phyloP scores from a whole-genome alignment of 2,329 filamentous ascomycete species.

The Neonectria coccinea region DNA sequence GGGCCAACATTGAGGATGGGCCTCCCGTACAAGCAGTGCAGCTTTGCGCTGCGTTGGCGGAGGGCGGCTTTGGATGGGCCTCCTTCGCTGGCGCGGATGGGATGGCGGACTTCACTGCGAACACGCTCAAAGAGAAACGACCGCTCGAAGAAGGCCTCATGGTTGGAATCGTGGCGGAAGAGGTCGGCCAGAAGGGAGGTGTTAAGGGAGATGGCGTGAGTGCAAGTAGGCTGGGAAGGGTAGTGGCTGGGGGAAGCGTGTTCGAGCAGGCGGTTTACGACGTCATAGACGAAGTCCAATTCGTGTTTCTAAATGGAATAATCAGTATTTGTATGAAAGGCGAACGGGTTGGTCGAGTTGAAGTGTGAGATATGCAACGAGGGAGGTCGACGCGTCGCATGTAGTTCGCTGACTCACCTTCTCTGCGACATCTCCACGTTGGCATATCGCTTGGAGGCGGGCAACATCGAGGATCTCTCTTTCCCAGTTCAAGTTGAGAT shows the following conservation, averaged over 20 bases:
- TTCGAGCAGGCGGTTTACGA: constrained; percentile 59
- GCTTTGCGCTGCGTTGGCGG: constrained; percentile 75
- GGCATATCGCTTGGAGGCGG: constrained; percentile 59
- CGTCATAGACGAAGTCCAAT: constrained; percentile 61
- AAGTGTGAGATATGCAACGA: background rate
- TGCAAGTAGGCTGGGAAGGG: constrained; percentile 48
- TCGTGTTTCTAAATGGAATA: constrained; percentile 52
- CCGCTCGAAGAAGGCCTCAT: constrained; percentile 70
- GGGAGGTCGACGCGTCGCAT: background rate
- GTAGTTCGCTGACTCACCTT: constrained; percentile 53
- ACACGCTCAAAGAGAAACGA: constrained; percentile 73
- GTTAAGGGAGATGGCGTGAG: constrained; percentile 61
- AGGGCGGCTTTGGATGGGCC: constrained; percentile 38
- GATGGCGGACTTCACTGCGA: constrained; percentile 51
- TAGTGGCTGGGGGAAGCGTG: constrained; percentile 54
- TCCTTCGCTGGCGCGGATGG: constrained; percentile 47
- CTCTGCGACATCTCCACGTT: constrained; percentile 43
- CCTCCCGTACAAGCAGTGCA: constrained; percentile 77
- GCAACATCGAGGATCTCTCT: constrained; percentile 58
- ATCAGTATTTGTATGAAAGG: background rate
- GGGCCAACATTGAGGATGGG: constrained; percentile 59
- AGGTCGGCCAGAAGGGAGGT: constrained; percentile 57
- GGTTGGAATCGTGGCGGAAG: constrained; percentile 62
- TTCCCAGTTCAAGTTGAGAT: constrained; percentile 56
- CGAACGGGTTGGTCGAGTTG: no score